These are phyloP conservation scores for Alternaria sp. DNA, from an alignment of 2,329 filamentous ascomycete genomes.

Conservation along the genomic window DNA sequence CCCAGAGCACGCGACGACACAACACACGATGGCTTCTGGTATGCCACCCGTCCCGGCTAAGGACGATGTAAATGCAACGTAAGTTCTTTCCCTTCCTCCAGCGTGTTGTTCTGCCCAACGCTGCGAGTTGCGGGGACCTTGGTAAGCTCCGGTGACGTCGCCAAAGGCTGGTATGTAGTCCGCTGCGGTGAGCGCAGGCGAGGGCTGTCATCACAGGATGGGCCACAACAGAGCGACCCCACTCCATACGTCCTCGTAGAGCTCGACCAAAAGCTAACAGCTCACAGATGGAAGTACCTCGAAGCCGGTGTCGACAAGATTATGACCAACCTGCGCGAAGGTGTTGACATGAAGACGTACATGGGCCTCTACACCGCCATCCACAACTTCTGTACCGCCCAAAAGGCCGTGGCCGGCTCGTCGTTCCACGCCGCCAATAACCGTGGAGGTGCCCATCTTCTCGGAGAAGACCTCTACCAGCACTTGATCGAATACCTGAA, in stretches of 20 bases:
- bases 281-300: slow-evolving; percentile 84
- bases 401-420: slow-evolving; percentile 80
- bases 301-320: slow-evolving; percentile 89
- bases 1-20: slow-evolving; percentile 44
- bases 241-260: not conserved
- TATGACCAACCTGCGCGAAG: slow-evolving; percentile 90
- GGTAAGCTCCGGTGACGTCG: slow-evolving; percentile 1
- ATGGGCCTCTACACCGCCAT: slow-evolving; percentile 98
- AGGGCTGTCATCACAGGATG: not conserved
- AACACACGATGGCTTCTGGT: slow-evolving; percentile 41
- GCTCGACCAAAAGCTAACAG: slow-evolving; percentile 22
- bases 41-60: slow-evolving; percentile 61
- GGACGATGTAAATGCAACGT: slow-evolving; percentile 70
- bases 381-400: slow-evolving; percentile 98
- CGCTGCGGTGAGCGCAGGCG: not conserved
- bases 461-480: slow-evolving; percentile 95
- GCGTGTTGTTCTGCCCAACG: not conserved
- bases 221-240: not conserved
- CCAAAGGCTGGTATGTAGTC: not conserved
- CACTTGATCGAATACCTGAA: slow-evolving; percentile 88
- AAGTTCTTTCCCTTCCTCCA: slow-evolving; percentile 45
- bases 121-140: not conserved
- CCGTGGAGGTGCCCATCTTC: slow-evolving; percentile 87
- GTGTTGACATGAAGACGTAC: slow-evolving; percentile 95
- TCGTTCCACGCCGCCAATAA: slow-evolving; percentile 63